Percentiles rank a stretch among this genome's conserved stretches.
These are phyloP conservation scores for Diplodia scrobiculata DNA, from an alignment of 2,329 filamentous ascomycete species.

Conservation along the genomic window DNA sequence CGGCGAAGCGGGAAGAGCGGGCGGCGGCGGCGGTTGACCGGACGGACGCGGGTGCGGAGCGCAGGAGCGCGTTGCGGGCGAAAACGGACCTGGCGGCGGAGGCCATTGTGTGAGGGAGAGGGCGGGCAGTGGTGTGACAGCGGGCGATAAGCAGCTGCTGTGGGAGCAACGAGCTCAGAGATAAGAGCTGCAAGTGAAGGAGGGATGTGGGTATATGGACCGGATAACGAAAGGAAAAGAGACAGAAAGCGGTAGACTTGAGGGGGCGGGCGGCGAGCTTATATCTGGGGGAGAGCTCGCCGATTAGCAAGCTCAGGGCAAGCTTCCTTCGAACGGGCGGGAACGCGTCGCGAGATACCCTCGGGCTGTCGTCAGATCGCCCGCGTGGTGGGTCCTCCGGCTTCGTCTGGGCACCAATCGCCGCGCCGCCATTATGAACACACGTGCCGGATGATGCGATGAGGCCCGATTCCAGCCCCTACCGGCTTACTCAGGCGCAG, in stretches of 20 bases:
- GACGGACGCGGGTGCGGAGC: conserved; percentile 51
- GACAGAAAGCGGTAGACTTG: neutral
- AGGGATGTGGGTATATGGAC: conserved; percentile 1
- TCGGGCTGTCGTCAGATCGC: conserved; percentile 20
- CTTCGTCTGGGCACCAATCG: conserved; percentile 25
- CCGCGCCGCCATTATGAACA: conserved; percentile 8
- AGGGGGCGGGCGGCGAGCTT: conserved; percentile 9
- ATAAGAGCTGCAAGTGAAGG: conserved; percentile 12
- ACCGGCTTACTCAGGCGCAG: conserved; percentile 10
- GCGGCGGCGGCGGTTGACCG: conserved; percentile 57
- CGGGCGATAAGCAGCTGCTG: conserved; percentile 4
- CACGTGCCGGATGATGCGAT: conserved; percentile 19
- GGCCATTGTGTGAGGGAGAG: conserved; percentile 14
- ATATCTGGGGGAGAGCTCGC: conserved; percentile 9
- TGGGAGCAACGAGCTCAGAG: neutral
- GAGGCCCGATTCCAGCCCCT: conserved; percentile 23
- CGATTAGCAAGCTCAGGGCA: conserved; percentile 14
- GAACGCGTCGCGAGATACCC: conserved; percentile 3
- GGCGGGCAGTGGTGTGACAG: conserved; percentile 6
- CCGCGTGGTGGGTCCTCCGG: conserved; percentile 13
- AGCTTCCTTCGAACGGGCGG: neutral
- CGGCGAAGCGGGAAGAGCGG: conserved; percentile 52
- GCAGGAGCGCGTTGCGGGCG: conserved; percentile 39
- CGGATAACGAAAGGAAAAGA: neutral
- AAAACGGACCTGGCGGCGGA: conserved; percentile 26